These are phyloP conservation scores for Hypericum androsaemum DNA, from an alignment of 345 rosid genomes.

Conservation along the genomic window DNA sequence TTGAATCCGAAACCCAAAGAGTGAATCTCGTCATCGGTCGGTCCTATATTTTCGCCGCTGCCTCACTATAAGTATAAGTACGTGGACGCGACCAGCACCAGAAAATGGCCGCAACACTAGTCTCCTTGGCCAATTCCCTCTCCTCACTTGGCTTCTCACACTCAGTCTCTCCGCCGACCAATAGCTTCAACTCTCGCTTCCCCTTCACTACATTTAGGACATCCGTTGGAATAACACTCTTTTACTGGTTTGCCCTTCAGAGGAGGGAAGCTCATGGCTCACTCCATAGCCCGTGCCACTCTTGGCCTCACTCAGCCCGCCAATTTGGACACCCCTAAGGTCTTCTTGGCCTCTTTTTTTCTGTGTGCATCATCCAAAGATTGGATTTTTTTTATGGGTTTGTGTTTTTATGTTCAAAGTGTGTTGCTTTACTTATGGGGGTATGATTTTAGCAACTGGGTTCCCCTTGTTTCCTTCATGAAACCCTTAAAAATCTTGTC, in stretches of 20 bases:
- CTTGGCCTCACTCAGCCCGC: slow-evolving; percentile 77
- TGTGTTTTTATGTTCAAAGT: not conserved
- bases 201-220: slow-evolving; percentile 9
- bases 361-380: not conserved
- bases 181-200: not conserved
- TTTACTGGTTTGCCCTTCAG: slow-evolving; percentile 28
- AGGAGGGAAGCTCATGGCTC: slow-evolving; percentile 34
- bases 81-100: slow-evolving; percentile 4
- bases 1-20: too few relatives aligned
- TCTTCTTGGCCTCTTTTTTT: slow-evolving; percentile 5
- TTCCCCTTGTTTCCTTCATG: too few relatives aligned
- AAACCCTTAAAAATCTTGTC: too few relatives aligned
- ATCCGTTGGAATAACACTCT: slow-evolving; percentile 18
- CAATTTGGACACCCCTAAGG: slow-evolving; percentile 46
- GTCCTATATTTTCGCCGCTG: not conserved
- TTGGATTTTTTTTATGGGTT: not conserved
- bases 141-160: not conserved
- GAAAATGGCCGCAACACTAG: slow-evolving; percentile 36
- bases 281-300: slow-evolving; percentile 36
- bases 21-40: too few relatives aligned
- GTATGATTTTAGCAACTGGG: too few relatives aligned
- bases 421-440: too few relatives aligned
- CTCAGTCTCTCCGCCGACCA: too few relatives aligned
- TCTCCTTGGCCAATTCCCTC: slow-evolving; percentile 17
- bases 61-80: slow-evolving; percentile 17